Evolutionary conservation across 2,329 filamentous ascomycete genomes (phyloP).

Genomic region (Trichoderma sp.): DNA sequence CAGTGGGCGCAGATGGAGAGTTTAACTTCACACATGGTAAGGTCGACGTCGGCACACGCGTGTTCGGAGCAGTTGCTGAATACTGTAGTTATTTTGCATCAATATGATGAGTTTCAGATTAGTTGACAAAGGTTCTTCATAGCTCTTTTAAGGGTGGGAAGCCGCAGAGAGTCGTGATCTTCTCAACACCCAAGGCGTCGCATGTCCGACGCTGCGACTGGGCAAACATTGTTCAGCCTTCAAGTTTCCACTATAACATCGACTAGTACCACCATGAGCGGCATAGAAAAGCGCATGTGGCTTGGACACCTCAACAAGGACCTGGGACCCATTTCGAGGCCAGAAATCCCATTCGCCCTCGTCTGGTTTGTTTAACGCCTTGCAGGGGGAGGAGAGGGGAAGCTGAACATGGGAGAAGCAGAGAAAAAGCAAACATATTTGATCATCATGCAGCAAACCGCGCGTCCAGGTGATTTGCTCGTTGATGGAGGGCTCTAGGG

Average conservation of each 20-base stretch:
- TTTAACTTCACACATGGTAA: conserved; percentile 17
- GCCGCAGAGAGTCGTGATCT: background rate
- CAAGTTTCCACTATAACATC: background rate
- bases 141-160: background rate
- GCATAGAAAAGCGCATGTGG: background rate
- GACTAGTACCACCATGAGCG: conserved; percentile 4
- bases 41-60: background rate
- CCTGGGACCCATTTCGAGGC: background rate
- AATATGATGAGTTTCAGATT: background rate
- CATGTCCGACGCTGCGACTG: background rate
- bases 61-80: background rate
- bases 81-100: background rate
- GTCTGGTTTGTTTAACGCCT: background rate
- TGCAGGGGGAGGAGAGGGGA: background rate
- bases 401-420: background rate
- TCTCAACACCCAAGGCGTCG: background rate
- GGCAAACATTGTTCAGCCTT: conserved; percentile 7
- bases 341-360: conserved; percentile 3
- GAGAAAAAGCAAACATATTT: background rate
- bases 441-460: background rate
- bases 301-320: background rate
- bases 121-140: background rate
- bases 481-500: background rate
- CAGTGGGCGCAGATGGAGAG: conserved; percentile 16
- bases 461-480: background rate